Base-by-base conservation (phyloP, 441 rosid species). In the Bruguiera hainesii region DNA sequence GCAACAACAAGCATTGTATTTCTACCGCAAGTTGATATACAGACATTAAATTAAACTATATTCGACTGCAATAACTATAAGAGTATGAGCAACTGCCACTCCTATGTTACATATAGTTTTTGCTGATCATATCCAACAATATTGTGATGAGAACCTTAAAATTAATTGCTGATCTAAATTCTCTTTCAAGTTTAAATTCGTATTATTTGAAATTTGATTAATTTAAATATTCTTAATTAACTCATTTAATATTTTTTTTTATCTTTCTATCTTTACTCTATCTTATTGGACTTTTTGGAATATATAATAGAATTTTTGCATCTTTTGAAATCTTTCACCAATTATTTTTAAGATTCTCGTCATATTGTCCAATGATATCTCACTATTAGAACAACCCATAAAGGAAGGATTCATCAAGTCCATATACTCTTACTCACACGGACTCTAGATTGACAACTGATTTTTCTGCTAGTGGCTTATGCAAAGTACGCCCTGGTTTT, bases 101-200 rank as follows among this genome's bases (percentile, higher is more conserved):
- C 60, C 39, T 39, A 55, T 19, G 66, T 63, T 66, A 52, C 78
- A 52, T 78, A 91, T 98, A 93, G 75, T 75, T 94, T 94, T 78
- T 94, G 98, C 67, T 87, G 85, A 74, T 91, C 87, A 73, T 94
- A 94, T 21, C 99, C 99, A 69, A 94, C 96, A 75, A 94, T 88
- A 76, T 23, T 21, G 21, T 21, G 21, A 21, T 21, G 0, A 21
- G 21, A 21, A 21, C 21, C 21, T 21, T 21, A 21, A 0, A 21
- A 0, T 0, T 21, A 21, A 21, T 21, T 21, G 21, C 0, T 21
- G 0, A 0, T 0, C 21, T 21, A 21, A 21, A 21, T 21, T 21
- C 21, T 21, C 21, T 21, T 21, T 20, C 20, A 20, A 20, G 20
- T 20, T 20, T 20, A 20, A 20, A 20, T 20, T 20, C 20, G 20